Evolutionary conservation across 177 flowering plant genomes (phyloP), one percentile per base, ranked within the genome.

Genomic region (Telopea speciosissima): DNA sequence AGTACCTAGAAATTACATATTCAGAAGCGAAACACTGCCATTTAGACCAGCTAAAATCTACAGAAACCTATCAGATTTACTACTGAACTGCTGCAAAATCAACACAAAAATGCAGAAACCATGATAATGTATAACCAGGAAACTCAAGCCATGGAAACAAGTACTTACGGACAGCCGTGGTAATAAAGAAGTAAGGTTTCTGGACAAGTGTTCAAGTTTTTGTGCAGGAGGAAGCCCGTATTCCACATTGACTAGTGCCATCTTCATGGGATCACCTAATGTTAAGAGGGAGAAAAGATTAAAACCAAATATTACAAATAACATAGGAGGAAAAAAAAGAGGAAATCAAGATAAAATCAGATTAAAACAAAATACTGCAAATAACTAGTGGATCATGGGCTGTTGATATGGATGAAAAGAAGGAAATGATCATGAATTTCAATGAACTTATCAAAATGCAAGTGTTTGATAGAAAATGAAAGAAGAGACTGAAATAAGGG

Each of bases 191-290:
- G 74, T 75, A 24, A 91, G 89, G 76, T 87, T 86, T 52, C 26
- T 74, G 26, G 88, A 80, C 72, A 88, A 64, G 65, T 83, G 76
- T 64, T 84, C 82, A 65, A 83, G 68, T 76, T 68, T 73, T 73
- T 61, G 33, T 24, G 75, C 60, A 59, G 90, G 87, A 74, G 93
- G 84, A 73, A 85, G 84, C 70, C 76, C 73, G 24, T 65, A 72
- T 42, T 85, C 84, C 45, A 90, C 75, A 79, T 72, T 80, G 66
- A 80, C 92, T 76, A 77, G 78, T 70, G 96, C 97, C 95, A 94
- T 85, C 78, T 89, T 92, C 74, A 86, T 11, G 45, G 99, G 99
- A 58, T 94, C 90, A 79, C 99, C 99, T 94, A 79, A 63, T 72
- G 56, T 52, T 44, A 74, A 24, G 23, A 77, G 25, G 69, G 31